Evolutionary conservation across 495 filamentous ascomycete genomes (phyloP).

Genomic region (Elasticomyces elasticus): DNA sequence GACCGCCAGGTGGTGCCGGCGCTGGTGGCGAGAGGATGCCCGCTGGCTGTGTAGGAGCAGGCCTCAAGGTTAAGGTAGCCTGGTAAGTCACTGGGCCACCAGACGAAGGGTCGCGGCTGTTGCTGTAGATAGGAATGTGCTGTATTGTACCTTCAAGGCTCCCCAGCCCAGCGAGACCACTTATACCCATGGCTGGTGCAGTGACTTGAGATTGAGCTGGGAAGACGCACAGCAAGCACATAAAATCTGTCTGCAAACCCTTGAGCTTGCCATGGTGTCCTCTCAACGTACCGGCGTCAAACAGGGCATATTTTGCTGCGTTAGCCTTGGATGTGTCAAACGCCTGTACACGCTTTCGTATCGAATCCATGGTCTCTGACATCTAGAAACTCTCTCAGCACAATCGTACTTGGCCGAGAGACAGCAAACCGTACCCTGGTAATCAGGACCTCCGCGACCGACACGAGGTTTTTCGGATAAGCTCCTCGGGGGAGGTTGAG

Average conservation of each 20-base stretch:
- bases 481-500: not conserved
- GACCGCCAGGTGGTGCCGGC: too few relatives aligned
- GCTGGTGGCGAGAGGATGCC: not conserved
- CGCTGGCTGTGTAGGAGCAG: not conserved
- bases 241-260: conserved; percentile 1
- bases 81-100: not conserved
- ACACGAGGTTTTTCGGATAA: conserved; percentile 2
- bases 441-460: not conserved
- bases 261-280: conserved; percentile 1
- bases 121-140: not conserved
- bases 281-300: not conserved
- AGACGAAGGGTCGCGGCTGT: not conserved
- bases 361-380: not conserved
- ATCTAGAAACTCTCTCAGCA: not conserved
- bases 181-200: not conserved
- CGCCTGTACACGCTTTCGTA: not conserved
- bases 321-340: not conserved
- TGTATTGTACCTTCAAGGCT: not conserved
- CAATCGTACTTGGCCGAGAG: not conserved
- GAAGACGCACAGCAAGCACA: conserved; percentile 5
- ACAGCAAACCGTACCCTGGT: not conserved
- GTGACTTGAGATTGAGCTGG: not conserved
- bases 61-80: conserved; percentile 1
- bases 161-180: not conserved
- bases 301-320: not conserved